These are phyloP conservation scores for Thelonectria rubi DNA, from an alignment of 2,329 filamentous ascomycete species.

Conservation along the genomic window DNA sequence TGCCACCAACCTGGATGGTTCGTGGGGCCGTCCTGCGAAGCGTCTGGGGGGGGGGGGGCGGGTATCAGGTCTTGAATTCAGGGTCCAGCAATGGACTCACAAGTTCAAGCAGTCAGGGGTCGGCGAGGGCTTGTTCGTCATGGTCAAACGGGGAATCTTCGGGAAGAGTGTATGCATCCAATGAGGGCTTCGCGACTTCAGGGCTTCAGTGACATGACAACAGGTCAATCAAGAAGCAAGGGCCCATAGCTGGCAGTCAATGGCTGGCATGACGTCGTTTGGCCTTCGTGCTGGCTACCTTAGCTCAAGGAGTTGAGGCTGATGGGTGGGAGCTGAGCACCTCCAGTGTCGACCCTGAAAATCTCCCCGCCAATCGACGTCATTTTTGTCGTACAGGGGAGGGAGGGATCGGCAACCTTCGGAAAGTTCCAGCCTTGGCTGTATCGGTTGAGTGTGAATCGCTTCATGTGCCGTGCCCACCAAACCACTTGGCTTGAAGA, in stretches of 20 bases:
- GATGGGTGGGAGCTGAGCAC: slow-evolving; percentile 27
- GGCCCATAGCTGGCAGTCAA: background rate
- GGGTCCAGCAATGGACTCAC: background rate
- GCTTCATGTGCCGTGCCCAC: background rate
- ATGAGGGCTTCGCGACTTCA: background rate
- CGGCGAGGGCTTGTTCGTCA: background rate
- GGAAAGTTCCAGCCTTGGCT: slow-evolving; percentile 10
- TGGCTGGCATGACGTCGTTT: background rate
- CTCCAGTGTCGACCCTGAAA: slow-evolving; percentile 31
- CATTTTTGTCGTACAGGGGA: slow-evolving; percentile 19
- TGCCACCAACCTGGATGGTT: background rate
- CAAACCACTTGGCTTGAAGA: background rate
- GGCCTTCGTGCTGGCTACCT: background rate
- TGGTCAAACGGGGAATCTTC: background rate
- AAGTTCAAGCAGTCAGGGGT: background rate
- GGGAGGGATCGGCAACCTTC: slow-evolving; percentile 32
- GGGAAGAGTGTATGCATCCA: background rate
- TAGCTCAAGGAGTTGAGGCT: background rate
- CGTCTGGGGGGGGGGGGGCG: background rate
- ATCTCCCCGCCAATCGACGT: slow-evolving; percentile 29
- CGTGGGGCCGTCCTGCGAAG: background rate
- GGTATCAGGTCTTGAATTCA: background rate
- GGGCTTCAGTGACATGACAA: background rate
- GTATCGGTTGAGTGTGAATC: background rate
- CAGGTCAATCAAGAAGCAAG: background rate